Percentiles rank a stretch among this genome's conserved stretches.
Conservation (phyloP, 257 asterid species). For the Handroanthus guayacan region DNA sequence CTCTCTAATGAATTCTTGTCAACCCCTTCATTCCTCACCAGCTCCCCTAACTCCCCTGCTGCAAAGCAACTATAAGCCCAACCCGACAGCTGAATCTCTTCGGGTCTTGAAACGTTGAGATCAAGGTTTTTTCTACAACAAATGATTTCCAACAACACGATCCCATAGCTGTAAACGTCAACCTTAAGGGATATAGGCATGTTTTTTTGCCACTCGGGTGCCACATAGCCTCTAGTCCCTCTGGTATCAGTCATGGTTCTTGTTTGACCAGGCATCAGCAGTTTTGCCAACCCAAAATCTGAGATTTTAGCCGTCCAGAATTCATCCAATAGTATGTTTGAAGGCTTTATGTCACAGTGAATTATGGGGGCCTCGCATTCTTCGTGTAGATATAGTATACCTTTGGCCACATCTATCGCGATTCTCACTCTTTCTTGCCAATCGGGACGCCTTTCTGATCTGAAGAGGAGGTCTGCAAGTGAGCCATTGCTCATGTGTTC, state of each 20-base stretch:
- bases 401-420: not conserved
- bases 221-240: not conserved
- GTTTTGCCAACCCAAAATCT: not conserved
- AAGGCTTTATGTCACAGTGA: conserved; percentile 27
- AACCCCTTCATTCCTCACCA: not conserved
- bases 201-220: not conserved
- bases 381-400: conserved; percentile 6
- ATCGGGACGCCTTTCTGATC: not conserved
- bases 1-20: not conserved
- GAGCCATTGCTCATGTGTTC: conserved; percentile 3
- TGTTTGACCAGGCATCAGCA: not conserved
- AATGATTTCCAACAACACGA: not conserved
- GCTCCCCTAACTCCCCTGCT: not conserved
- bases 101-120: not conserved
- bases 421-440: not conserved
- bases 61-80: not conserved
- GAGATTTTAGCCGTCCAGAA: not conserved
- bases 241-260: not conserved
- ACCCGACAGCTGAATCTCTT: not conserved
- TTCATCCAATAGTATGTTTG: not conserved
- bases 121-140: not conserved
- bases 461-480: not conserved
- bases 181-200: not conserved
- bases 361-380: conserved; percentile 14
- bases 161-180: not conserved